Evolutionary conservation across 2,329 filamentous ascomycete species (phyloP).

Genomic region (Pseudovirgaria hyperparasitica): DNA sequence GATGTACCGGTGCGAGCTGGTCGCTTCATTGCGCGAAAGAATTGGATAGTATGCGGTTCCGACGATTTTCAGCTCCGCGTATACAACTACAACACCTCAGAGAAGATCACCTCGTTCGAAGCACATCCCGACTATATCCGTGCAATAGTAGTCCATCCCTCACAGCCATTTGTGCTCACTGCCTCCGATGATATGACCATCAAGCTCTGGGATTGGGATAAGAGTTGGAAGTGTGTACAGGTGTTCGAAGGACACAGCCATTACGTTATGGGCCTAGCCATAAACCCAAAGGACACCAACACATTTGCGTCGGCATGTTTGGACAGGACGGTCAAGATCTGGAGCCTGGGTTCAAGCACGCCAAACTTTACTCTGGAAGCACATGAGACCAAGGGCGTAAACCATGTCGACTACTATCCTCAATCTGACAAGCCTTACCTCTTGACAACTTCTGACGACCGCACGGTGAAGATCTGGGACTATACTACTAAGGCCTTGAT

Average conservation of each 20-base stretch:
- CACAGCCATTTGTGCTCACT: constrained; percentile 88
- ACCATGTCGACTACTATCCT: constrained; percentile 83
- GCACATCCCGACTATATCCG: constrained; percentile 98
- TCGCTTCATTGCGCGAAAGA: constrained; percentile 93
- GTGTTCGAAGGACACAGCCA: constrained; percentile 93
- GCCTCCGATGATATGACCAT: constrained; percentile 58
- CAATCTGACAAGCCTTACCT: constrained; percentile 68
- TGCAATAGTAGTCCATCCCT: constrained; percentile 89
- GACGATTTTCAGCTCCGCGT: constrained; percentile 74
- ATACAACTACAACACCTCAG: constrained; percentile 98
- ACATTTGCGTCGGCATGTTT: constrained; percentile 88
- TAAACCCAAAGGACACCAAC: constrained; percentile 79
- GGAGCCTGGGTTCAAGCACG: constrained; percentile 86
- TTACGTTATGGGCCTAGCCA: constrained; percentile 92
- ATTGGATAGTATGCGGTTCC: constrained; percentile 94
- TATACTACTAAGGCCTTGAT: constrained; percentile 98
- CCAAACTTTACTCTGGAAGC: constrained; percentile 96
- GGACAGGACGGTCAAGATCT: constrained; percentile 95
- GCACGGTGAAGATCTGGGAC: constrained; percentile 97
- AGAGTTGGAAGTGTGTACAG: constrained; percentile 94
- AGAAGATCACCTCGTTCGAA: constrained; percentile 96
- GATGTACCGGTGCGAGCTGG: constrained; percentile 96
- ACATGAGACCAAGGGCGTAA: constrained; percentile 94
- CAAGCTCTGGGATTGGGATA: constrained; percentile 98
- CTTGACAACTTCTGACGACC: constrained; percentile 90